Evolutionary conservation across 148 eudicot species (phyloP), one percentile per base, ranked within the genome.

Genomic region (Rhododendron griersonianum): DNA sequence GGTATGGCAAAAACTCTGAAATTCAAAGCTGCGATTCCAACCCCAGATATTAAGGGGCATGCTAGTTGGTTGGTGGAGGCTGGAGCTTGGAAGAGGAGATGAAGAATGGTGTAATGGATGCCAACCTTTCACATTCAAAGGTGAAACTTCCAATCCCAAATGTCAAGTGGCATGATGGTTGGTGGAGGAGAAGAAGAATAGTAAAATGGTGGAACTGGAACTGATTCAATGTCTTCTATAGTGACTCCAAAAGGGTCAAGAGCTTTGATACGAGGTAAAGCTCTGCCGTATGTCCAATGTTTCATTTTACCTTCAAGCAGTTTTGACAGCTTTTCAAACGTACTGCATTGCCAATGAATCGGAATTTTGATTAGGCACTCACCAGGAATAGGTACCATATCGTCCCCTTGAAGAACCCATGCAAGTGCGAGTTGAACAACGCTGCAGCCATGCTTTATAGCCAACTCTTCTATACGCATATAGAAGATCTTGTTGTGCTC

Each of bases 391-490:
- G 98, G 94, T 16, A 91, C 93, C 53, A 94, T 88, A 88, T 91
- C 96, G 53, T 92, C 91, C 75, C 97, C 96, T 87, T 92, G 97
- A 91, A 92, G 95, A 88, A 95, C 87, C 98, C 98, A 94, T 57
- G 98, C 89, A 84, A 95, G 87, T 47, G 98, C 98, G 30, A 95
- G 91, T 88, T 95, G 98, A 87, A 90, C 87, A 19, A 92, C 89
- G 11, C 91, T 90, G 89, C 95, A 95, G 37, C 92, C 91, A 84
- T 94, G 90, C 85, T 91, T 94, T 78, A 82, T 86, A 16, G 98
- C 92, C 61, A 94, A 85, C 82, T 82, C 89, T 84, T 91, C 93
- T 23, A 94, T 48, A 30, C 91, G 88, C 39, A 51, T 37, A 84
- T 94, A 95, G 41, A 94, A 82, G 11, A 84, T 82, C 90, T 94